Evolutionary conservation across 352 stramenopile species (phyloP).

Genomic region (Pythium guiyangense): DNA sequence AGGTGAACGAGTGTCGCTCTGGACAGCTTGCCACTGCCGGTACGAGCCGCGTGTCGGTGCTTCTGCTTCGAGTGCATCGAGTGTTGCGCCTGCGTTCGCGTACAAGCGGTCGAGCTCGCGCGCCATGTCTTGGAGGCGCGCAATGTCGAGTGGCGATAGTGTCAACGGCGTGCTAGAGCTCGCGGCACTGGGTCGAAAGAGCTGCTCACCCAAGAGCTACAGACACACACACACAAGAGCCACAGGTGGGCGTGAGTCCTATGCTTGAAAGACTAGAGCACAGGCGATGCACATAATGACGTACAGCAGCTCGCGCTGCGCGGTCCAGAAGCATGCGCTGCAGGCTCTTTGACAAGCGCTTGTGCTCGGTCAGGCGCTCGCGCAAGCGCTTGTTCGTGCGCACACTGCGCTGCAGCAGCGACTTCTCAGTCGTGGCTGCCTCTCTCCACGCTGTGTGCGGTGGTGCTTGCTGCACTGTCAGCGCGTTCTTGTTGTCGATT

Average conservation of each 20-base stretch:
- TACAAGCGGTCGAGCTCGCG: background rate
- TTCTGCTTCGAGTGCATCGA: background rate
- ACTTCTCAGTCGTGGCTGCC: background rate
- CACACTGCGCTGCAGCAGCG: background rate
- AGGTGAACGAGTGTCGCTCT: background rate
- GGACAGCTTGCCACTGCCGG: background rate
- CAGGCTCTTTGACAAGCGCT: background rate
- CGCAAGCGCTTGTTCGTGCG: background rate
- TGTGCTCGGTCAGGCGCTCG: background rate
- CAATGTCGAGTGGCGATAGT: background rate
- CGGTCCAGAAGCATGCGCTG: background rate
- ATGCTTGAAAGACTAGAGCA: background rate
- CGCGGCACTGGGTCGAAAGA: background rate
- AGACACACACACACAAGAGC: background rate
- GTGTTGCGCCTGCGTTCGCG: background rate
- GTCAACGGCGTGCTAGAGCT: background rate
- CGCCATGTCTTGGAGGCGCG: background rate
- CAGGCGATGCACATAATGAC: background rate
- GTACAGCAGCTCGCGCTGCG: background rate
- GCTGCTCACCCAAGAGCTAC: background rate
- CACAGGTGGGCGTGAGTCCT: background rate
- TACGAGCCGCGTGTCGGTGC: background rate
- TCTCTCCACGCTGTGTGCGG: background rate
- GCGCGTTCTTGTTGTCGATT: background rate
- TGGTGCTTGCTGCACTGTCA: background rate